phyloP scores from a whole-genome alignment of 2,329 filamentous ascomycete genomes.

The Neopestalotiopsis sp. region DNA sequence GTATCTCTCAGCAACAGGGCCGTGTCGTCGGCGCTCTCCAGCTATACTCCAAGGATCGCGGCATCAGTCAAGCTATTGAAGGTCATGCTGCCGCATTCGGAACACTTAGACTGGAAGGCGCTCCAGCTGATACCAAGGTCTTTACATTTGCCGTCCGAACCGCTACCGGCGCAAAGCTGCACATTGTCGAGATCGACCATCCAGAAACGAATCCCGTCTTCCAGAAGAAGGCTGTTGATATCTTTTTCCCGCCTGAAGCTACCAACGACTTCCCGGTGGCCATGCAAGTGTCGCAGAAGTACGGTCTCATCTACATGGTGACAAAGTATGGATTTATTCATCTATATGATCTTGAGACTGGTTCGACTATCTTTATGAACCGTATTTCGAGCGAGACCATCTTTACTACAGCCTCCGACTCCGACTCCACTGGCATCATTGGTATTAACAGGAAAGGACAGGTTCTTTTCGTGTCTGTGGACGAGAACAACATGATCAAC shows the following conservation, averaged over 20 bases:
- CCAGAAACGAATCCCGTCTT: conserved; percentile 87
- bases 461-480: conserved; percentile 90
- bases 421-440: conserved; percentile 84
- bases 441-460: conserved; percentile 98
- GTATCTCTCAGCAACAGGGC: conserved; percentile 91
- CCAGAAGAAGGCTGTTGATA: conserved; percentile 94
- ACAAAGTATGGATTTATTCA: conserved; percentile 99
- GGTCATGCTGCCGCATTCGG: conserved; percentile 96
- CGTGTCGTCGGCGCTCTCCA: conserved; percentile 97
- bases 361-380: conserved; percentile 98
- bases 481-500: conserved; percentile 88
- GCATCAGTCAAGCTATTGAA: conserved; percentile 97
- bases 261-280: conserved; percentile 97
- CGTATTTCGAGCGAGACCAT: conserved; percentile 99
- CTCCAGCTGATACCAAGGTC: conserved; percentile 87
- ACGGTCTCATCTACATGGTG: conserved; percentile 95
- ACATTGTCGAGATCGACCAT: conserved; percentile 97
- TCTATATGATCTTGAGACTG: conserved; percentile 95
- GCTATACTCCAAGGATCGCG: conserved; percentile 92
- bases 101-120: conserved; percentile 85
- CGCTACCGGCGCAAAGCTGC: conserved; percentile 88
- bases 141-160: conserved; percentile 96
- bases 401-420: conserved; percentile 89
- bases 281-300: conserved; percentile 95
- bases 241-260: conserved; percentile 96